phyloP scores from a whole-genome alignment of 2,329 filamentous ascomycete species.

The Phoma herbarum region DNA sequence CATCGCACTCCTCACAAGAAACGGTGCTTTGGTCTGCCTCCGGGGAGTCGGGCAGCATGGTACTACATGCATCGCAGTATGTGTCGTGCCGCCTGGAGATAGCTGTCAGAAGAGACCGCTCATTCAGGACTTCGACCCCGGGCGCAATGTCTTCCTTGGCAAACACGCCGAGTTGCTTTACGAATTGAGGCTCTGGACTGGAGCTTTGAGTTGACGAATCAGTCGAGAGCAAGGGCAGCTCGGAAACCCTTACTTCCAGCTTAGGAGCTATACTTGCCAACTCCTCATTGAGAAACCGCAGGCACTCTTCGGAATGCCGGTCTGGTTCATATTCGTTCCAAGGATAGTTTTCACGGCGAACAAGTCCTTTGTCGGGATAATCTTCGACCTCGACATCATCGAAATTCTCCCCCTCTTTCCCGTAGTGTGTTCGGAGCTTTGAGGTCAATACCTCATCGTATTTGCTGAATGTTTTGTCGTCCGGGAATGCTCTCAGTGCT shows the following conservation, averaged over 20 bases:
- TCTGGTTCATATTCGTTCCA: conserved; percentile 71
- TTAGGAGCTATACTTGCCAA: conserved; percentile 77
- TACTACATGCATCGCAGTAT: conserved; percentile 89
- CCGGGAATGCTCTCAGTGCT: conserved; percentile 65
- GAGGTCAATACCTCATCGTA: conserved; percentile 61
- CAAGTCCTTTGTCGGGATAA: conserved; percentile 74
- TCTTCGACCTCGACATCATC: conserved; percentile 61
- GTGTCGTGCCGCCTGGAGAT: conserved; percentile 88
- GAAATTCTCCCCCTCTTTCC: conserved; percentile 30
- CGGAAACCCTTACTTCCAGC: conserved; percentile 78
- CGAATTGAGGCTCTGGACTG: conserved; percentile 64
- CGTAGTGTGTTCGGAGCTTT: conserved; percentile 36
- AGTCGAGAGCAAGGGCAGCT: conserved; percentile 71
- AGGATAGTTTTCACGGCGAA: conserved; percentile 70
- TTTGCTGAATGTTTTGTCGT: conserved; percentile 65
- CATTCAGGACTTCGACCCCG: conserved; percentile 78
- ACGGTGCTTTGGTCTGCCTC: conserved; percentile 42
- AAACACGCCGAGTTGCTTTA: conserved; percentile 87
- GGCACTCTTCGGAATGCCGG: conserved; percentile 61
- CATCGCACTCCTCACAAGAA: conserved; percentile 64
- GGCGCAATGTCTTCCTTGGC: conserved; percentile 81
- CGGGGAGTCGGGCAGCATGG: conserved; percentile 65
- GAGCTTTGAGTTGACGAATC: conserved; percentile 43
- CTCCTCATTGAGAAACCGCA: conserved; percentile 75
- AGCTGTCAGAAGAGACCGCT: conserved; percentile 86